Percentiles rank a stretch among this genome's conserved stretches.
Evolutionary conservation across 306 rosid genomes (phyloP).

Genomic region (Glycine tomentella): DNA sequence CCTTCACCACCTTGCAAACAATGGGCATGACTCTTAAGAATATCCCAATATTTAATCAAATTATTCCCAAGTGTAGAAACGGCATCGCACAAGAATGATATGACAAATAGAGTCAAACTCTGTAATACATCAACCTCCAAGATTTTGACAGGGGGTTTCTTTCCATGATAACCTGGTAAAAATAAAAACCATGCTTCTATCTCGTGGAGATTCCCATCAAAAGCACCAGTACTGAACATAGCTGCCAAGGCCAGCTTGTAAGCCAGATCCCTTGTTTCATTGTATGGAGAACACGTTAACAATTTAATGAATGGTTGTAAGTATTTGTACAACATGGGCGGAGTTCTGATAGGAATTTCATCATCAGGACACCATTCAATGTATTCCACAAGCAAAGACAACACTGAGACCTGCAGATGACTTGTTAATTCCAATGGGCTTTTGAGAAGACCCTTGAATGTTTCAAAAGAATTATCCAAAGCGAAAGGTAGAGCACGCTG

Average conservation of each 20-base stretch:
- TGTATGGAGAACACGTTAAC: slow-evolving; percentile 66
- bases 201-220: slow-evolving; percentile 75
- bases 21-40: slow-evolving; percentile 53
- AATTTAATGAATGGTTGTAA: slow-evolving; percentile 75
- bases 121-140: slow-evolving; percentile 56
- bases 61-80: slow-evolving; percentile 82
- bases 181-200: slow-evolving; percentile 86
- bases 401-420: slow-evolving; percentile 68
- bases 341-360: slow-evolving; percentile 69
- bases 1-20: slow-evolving; percentile 65
- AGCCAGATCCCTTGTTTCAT: slow-evolving; percentile 62
- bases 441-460: slow-evolving; percentile 70
- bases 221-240: slow-evolving; percentile 90
- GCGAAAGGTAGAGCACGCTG: slow-evolving; percentile 70
- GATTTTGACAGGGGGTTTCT: slow-evolving; percentile 49
- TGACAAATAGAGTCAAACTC: slow-evolving; percentile 62
- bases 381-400: slow-evolving; percentile 79
- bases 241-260: slow-evolving; percentile 77
- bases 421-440: slow-evolving; percentile 64
- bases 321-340: slow-evolving; percentile 80
- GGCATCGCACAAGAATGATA: slow-evolving; percentile 88
- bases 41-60: slow-evolving; percentile 80
- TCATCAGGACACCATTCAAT: slow-evolving; percentile 68
- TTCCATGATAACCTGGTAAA: slow-evolving; percentile 69
- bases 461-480: slow-evolving; percentile 79